Evolutionary conservation across 768 basidiomycete genomes (phyloP).

Genomic region (Gelatoporia subvermispora): DNA sequence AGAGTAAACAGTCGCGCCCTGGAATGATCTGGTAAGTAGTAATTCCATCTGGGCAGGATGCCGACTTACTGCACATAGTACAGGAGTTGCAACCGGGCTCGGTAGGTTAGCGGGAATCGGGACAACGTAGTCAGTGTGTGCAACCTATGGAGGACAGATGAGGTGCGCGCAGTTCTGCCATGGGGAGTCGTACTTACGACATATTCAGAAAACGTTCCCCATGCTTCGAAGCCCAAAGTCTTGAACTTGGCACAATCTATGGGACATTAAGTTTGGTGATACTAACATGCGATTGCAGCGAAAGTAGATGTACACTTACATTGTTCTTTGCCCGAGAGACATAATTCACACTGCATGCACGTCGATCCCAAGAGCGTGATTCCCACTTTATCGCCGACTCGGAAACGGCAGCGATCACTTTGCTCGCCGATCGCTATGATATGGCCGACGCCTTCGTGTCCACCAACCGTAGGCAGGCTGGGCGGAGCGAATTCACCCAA

Average conservation of each 20-base stretch:
- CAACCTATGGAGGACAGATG: slow-evolving; percentile 27
- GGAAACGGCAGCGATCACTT: too few relatives aligned
- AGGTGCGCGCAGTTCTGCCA: too few relatives aligned
- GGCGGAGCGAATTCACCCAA: neutral
- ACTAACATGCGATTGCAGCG: too few relatives aligned
- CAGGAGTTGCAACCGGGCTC: slow-evolving; percentile 60
- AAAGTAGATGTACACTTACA: slow-evolving; percentile 30
- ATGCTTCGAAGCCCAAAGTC: slow-evolving; percentile 59
- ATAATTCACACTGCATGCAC: slow-evolving; percentile 64
- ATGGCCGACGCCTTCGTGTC: slow-evolving; percentile 69
- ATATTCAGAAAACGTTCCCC: slow-evolving; percentile 71
- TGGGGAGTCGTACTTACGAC: slow-evolving; percentile 24
- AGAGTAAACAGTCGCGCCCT: slow-evolving; percentile 79
- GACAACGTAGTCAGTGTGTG: slow-evolving; percentile 64
- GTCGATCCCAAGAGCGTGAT: slow-evolving; percentile 70
- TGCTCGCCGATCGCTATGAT: slow-evolving; percentile 71
- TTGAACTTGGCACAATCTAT: slow-evolving; percentile 52
- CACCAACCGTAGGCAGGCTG: slow-evolving; percentile 54
- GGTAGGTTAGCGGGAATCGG: slow-evolving; percentile 65
- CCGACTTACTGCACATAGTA: slow-evolving; percentile 62
- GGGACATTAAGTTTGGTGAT: too few relatives aligned
- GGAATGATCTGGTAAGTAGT: neutral
- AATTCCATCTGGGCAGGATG: neutral
- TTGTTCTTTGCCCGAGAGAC: slow-evolving; percentile 65
- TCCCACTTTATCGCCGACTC: slow-evolving; percentile 75